Conservation (phyloP, 805 yeast genomes). For the Saturnispora saitoi region DNA sequence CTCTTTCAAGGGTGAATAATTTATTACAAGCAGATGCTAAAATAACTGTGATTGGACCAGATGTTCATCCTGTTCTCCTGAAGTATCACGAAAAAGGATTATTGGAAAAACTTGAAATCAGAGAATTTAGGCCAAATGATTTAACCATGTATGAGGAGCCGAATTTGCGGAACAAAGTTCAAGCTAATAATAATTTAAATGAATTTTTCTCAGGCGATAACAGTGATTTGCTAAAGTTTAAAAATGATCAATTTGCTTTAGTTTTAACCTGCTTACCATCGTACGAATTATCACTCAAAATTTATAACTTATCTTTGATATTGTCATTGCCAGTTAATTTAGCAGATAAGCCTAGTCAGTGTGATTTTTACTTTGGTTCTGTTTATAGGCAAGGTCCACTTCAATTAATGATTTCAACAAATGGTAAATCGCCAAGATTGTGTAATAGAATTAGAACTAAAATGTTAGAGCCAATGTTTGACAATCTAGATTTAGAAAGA, state of each 20-base stretch:
- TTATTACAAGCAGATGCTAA: conserved; percentile 61
- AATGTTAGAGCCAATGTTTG: conserved; percentile 38
- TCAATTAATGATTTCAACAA: conserved; percentile 76
- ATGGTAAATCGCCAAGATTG: conserved; percentile 74
- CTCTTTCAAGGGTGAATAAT: conserved; percentile 58
- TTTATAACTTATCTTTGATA: conserved; percentile 42
- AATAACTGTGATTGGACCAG: conserved; percentile 50
- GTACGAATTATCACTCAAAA: conserved; percentile 45
- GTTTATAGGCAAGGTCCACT: conserved; percentile 63
- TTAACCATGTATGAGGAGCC: conserved; percentile 39
- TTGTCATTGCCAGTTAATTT: conserved; percentile 58
- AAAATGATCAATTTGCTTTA: conserved; percentile 42
- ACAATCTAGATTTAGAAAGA: conserved; percentile 35
- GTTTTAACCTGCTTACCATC: conserved; percentile 73
- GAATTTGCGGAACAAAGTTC: conserved; percentile 1
- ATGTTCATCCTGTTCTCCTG: conserved; percentile 29
- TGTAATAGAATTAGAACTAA: conserved; percentile 53
- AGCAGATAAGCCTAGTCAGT: conserved; percentile 76
- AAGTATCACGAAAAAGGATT: conserved; percentile 33
- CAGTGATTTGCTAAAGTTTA: conserved; percentile 27
- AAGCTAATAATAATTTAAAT: conserved; percentile 6
- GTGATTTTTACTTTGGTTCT: conserved; percentile 83
- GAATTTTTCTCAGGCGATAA: conserved; percentile 16
- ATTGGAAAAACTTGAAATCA: conserved; percentile 32
- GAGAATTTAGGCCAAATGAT: conserved; percentile 41